Base-by-base conservation (phyloP, 139 green algal species). In the Ettlia oleoabundans region DNA sequence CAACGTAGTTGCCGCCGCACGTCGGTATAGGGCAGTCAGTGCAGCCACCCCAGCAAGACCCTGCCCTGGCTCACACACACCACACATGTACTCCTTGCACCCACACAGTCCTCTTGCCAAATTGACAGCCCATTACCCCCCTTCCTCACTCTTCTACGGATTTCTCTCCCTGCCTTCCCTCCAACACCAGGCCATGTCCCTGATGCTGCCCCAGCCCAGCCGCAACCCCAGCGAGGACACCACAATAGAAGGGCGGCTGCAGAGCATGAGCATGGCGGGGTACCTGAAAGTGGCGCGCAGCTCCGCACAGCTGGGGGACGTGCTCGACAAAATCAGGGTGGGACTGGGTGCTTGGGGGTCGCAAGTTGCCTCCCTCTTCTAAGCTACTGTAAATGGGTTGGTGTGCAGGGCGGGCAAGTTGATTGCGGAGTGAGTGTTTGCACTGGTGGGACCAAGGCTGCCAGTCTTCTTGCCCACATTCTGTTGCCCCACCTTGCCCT, bases 131-230 rank as follows among this genome's bases (percentile, higher is more conserved):
- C n/a, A n/a, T n/a, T n/a, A n/a, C n/a, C n/a, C n/a, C n/a, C n/a
- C n/a, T n/a, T n/a, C n/a, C n/a, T n/a, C n/a, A n/a, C n/a, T n/a
- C n/a, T n/a, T n/a, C n/a, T n/a, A n/a, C n/a, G n/a, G n/a, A n/a
- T n/a, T n/a, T n/a, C n/a, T n/a, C n/a, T n/a, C n/a, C n/a, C n/a
- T n/a, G n/a, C n/a, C n/a, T n/a, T n/a, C n/a, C n/a, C n/a, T n/a
- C n/a, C n/a, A n/a, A n/a, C n/a, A n/a, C n/a, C 80, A 85, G 58
- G 85, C 82, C n/a, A 85, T 89, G 84, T 66, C 68, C n/a, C 81
- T 84, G 62, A 85, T 84, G 82, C 71, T 89, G 66, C 82, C 82
- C 7, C 75, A 85, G 66, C 30, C 47, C 32, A 65, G 42, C 18
- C 55, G 18, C 41, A 82, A 85, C 47, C 78, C 78, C 8, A 40